Conservation (phyloP, 2,329 filamentous ascomycete genomes). For the Cladosporium halotolerans region DNA sequence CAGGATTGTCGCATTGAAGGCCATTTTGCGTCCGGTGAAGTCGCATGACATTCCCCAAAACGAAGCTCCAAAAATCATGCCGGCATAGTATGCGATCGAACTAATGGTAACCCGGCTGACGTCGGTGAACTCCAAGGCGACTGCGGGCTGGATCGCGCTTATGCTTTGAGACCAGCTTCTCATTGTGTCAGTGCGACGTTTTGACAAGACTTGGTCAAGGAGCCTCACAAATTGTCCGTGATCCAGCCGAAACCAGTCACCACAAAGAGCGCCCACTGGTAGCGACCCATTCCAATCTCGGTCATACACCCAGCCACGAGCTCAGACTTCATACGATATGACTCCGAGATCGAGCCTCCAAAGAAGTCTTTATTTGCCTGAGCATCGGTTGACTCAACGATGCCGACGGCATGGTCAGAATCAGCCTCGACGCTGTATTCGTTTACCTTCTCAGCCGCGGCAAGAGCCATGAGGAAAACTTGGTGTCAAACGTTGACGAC, state of each 20-base stretch:
- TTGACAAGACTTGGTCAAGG: constrained; percentile 50
- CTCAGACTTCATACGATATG: constrained; percentile 9
- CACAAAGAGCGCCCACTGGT: constrained; percentile 76
- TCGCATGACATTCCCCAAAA: constrained; percentile 76
- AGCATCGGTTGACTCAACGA: constrained; percentile 1
- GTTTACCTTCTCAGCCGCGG: background rate
- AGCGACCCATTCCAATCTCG: constrained; percentile 73
- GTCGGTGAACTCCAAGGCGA: constrained; percentile 4
- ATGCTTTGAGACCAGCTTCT: constrained; percentile 44
- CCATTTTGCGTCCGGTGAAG: constrained; percentile 66
- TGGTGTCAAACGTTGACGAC: too few species aligned
- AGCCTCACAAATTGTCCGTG: constrained; percentile 73
- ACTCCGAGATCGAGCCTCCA: constrained; percentile 3
- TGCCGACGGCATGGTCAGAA: constrained; percentile 3
- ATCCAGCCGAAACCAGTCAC: constrained; percentile 80
- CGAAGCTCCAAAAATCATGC: constrained; percentile 68
- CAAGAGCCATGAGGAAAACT: background rate
- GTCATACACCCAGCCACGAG: constrained; percentile 5
- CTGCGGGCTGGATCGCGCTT: constrained; percentile 41
- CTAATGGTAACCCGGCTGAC: constrained; percentile 49
- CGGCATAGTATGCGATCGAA: constrained; percentile 67
- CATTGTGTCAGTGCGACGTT: background rate
- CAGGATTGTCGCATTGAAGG: constrained; percentile 72
- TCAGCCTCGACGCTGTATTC: background rate
- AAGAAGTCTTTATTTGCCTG: constrained; percentile 1